Evolutionary conservation across 768 basidiomycete species (phyloP), one percentile per base, ranked within the genome.

Genomic region (Paxillus rubicundulus): DNA sequence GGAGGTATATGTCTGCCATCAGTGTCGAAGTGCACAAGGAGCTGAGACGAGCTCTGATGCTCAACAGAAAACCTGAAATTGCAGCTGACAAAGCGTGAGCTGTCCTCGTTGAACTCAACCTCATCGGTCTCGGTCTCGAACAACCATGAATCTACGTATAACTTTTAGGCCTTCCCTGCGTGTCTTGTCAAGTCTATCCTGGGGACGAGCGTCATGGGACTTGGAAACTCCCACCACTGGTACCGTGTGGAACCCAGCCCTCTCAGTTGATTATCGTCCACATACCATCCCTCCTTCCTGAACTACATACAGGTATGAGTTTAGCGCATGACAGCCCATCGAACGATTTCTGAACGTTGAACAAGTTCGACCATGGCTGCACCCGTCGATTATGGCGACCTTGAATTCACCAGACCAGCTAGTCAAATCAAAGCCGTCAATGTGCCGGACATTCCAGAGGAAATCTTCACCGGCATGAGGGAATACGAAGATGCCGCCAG

Each of bases 341-440:
- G 42, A 44, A 20, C 42, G 24, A 24, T 4, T 24, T 32, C 37
- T 41, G 39, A 21, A 2, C 33, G 5, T 45, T 5, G 24, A 24
- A 24, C 30, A 13, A 51, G 30, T 13, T 44, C 41, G 17, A 45
- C 4, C 49, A 69, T 69, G 65, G 12, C 53, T 8, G n/a, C 28
- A 34, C 55, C 58, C 16, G 36, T 68, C 34, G 61, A 72, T 37
- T 72, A 70, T 48, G 57, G 61, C 14, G 57, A 67, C 40, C 65
- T 73, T 33, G 49, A 69, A 33, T 74, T 66, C 44, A 66, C 70
- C n/a, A 61, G 69, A 43, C 72, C 74, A 0, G 70, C 70, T 4
- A 57, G 64, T 32, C 70, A 71, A 40, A 72, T 76, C 56, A 75
- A 77, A 49, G 68, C 72, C 0, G 61, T 76, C 49, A 69, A 72